These are phyloP conservation scores for Pythium pyrilobum DNA, from an alignment of 352 stramenopile species.

Conservation along the genomic window DNA sequence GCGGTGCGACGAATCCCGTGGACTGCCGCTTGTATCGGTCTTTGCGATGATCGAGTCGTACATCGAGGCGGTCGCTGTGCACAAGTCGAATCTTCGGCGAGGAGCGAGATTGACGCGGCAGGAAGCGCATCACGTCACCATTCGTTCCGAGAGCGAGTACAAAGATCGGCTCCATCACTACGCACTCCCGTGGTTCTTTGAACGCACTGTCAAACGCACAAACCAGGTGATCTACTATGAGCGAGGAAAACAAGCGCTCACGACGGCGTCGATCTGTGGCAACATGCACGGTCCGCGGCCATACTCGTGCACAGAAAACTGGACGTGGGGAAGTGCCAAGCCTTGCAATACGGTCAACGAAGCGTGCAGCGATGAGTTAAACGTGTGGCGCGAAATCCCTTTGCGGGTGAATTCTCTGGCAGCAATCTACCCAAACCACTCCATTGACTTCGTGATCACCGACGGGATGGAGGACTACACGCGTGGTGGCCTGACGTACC, in stretches of 20 bases:
- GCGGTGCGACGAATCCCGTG: neutral
- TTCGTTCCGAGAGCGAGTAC: neutral
- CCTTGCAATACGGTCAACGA: neutral
- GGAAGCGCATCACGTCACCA: neutral
- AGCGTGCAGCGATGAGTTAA: neutral
- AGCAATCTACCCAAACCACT: conserved; percentile 1
- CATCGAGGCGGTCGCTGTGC: neutral
- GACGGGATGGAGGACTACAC: conserved; percentile 12
- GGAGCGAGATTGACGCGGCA: neutral
- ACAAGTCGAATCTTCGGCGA: neutral
- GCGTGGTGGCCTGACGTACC: neutral
- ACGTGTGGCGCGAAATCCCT: neutral
- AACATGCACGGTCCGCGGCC: neutral
- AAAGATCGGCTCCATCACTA: conserved; percentile 15
- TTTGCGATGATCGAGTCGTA: conserved; percentile 6
- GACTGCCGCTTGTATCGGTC: neutral
- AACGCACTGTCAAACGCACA: neutral
- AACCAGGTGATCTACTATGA: conserved; percentile 17
- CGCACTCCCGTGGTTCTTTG: conserved; percentile 21
- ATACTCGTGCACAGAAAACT: conserved; percentile 1
- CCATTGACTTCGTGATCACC: conserved; percentile 4
- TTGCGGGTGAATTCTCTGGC: neutral
- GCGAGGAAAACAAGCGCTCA: no score
- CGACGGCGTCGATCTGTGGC: no score
- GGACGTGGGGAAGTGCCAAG: neutral